phyloP scores from a whole-genome alignment of 495 filamentous ascomycete species.

The Parmelia sp. region DNA sequence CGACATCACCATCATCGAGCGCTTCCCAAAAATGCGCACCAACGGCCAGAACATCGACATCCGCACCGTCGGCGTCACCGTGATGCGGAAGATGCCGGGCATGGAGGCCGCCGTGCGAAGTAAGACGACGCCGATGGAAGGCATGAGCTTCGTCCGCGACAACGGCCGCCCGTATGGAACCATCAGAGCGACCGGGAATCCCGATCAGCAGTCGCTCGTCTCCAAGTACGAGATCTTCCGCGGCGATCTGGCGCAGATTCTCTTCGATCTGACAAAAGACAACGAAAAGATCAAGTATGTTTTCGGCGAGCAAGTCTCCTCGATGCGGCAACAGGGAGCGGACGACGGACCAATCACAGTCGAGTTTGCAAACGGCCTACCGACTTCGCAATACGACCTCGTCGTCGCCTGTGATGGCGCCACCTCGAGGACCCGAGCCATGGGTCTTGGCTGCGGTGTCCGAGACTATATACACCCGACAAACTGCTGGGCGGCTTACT shows the following conservation, averaged over 20 bases:
- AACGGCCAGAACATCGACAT: constrained; percentile 51
- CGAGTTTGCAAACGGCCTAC: constrained; percentile 34
- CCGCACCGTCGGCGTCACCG: constrained; percentile 40
- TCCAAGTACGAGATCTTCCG: constrained; percentile 49
- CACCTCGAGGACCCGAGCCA: constrained; percentile 42
- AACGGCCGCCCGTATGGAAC: constrained; percentile 35
- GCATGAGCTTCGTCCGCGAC: constrained; percentile 38
- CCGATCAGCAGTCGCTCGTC: constrained; percentile 33
- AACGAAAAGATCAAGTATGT: constrained; percentile 38
- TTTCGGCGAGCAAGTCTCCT: constrained; percentile 38
- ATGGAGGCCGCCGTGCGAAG: constrained; percentile 42
- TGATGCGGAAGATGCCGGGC: constrained; percentile 47
- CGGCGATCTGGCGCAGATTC: constrained; percentile 30
- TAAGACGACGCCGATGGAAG: constrained; percentile 36
- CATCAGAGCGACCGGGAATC: constrained; percentile 38
- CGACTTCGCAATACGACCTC: constrained; percentile 40
- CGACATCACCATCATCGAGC: constrained; percentile 48
- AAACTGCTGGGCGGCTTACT: constrained; percentile 40
- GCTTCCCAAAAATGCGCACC: constrained; percentile 38
- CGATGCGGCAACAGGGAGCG: constrained; percentile 26
- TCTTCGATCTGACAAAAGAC: constrained; percentile 38
- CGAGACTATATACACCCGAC: constrained; percentile 32
- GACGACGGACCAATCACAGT: constrained; percentile 31
- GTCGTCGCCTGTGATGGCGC: constrained; percentile 46
- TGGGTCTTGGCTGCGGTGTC: constrained; percentile 37